phyloP scores from a whole-genome alignment of 2,329 filamentous ascomycete genomes.

The Pseudogymnoascus pannorum region DNA sequence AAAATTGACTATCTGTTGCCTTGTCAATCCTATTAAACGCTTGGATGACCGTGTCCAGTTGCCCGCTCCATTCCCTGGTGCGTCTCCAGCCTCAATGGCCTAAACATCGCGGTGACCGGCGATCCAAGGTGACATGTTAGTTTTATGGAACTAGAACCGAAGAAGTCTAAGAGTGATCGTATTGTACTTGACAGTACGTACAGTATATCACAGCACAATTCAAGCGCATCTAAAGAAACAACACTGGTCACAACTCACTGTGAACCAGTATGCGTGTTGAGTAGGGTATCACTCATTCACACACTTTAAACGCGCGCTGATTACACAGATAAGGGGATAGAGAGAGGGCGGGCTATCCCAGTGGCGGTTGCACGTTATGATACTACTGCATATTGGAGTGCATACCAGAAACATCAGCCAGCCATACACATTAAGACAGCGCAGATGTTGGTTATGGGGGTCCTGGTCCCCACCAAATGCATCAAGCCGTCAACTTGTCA shows the following conservation, averaged over 20 bases:
- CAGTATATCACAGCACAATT: not conserved
- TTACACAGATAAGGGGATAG: not conserved
- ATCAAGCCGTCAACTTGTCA: not conserved
- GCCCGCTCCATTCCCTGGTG: not conserved
- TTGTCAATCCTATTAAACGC: not conserved
- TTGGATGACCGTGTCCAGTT: not conserved
- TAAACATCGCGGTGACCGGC: not conserved
- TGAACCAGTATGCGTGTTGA: not conserved
- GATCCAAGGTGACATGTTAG: constrained; percentile 1
- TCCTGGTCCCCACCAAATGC: not conserved
- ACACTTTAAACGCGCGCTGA: constrained; percentile 7
- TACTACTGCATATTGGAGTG: not conserved
- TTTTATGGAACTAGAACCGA: not conserved
- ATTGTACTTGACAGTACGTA: not conserved
- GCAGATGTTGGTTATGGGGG: not conserved
- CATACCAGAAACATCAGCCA: not conserved
- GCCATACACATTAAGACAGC: not conserved
- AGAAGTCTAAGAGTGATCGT: not conserved
- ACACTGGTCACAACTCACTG: not conserved
- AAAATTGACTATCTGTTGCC: not conserved
- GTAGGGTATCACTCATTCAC: not conserved
- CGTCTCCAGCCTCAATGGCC: not conserved
- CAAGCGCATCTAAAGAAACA: not conserved
- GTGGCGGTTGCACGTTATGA: not conserved
- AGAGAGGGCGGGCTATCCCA: not conserved